Conservation (phyloP, 164 flowering plant genomes). For the Vitis rotundifolia region DNA sequence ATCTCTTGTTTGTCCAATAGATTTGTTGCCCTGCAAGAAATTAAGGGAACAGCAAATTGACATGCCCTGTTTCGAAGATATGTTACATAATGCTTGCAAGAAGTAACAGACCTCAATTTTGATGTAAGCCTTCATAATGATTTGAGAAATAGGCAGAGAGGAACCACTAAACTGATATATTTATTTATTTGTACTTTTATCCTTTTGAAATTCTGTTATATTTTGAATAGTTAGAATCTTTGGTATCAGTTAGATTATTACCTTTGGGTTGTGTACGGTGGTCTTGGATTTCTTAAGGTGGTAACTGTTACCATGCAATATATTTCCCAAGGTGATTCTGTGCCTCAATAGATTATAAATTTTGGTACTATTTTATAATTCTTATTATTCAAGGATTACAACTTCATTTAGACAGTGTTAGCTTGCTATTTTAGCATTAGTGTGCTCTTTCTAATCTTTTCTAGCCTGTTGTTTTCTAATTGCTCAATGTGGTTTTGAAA, state of each 20-base stretch:
- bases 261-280: neutral
- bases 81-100: no score
- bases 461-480: no score
- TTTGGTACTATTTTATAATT: neutral
- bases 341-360: neutral
- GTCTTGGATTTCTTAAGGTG: neutral
- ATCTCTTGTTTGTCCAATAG: no score
- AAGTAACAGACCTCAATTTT: no score
- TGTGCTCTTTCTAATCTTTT: no score
- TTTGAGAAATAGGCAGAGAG: neutral
- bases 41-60: no score
- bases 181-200: neutral
- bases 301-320: neutral
- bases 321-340: neutral
- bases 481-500: no score
- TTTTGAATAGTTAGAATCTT: neutral
- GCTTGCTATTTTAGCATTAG: no score
- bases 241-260: neutral
- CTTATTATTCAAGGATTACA: neutral
- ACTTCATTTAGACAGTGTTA: neutral
- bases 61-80: no score
- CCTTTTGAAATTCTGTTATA: neutral
- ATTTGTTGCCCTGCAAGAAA: no score
- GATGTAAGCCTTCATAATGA: no score
- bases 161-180: neutral